Evolutionary conservation across 225 moss, liverwort and hornwort species (phyloP), one percentile per base, ranked within the genome.

Genomic region (Neckera pumila): DNA sequence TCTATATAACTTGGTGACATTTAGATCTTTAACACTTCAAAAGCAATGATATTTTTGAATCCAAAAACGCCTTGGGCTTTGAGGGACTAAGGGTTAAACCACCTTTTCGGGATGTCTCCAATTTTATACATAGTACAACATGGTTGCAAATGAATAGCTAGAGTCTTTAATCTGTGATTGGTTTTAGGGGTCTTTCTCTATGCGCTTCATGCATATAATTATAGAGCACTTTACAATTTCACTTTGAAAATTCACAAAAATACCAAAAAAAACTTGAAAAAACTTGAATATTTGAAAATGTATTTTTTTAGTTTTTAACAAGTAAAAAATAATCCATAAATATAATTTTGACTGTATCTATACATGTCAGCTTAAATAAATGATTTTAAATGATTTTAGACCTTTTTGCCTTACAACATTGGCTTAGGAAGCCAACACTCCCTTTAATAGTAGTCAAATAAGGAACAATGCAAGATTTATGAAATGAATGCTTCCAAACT

Each of bases 351-450:
- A n/a, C n/a, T n/a, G n/a, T n/a, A n/a, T n/a, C n/a, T n/a, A n/a
- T n/a, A n/a, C n/a, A n/a, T n/a, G n/a, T n/a, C n/a, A n/a, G n/a
- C n/a, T n/a, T 45, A 31, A 18, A 27, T 10, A 16, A 15, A 71
- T 0, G 0, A 27, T 27, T 17, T 17, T 0, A 28, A 73, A 17
- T 0, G 0, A 6, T 45, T 73, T 18, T 20, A 20, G 12, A 49
- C 8, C 4, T 33, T 75, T 33, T 4, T 7, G 33, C 2, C 4
- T 49, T 49, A 75, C 4, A 19, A 47, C 43, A 7, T 74, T 4
- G 12, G 2, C 1, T 12, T 2, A 75, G 3, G 16, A 74, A 19
- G 3, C 7, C 18, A 75, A 31, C 11, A 18, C 4, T 47, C 11
- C 11, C 4, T 30, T 18, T 17, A 18, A 47, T 17, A 45, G 3